These are phyloP conservation scores for Penicillium desertorum DNA, from an alignment of 495 filamentous ascomycete genomes.

Conservation along the genomic window DNA sequence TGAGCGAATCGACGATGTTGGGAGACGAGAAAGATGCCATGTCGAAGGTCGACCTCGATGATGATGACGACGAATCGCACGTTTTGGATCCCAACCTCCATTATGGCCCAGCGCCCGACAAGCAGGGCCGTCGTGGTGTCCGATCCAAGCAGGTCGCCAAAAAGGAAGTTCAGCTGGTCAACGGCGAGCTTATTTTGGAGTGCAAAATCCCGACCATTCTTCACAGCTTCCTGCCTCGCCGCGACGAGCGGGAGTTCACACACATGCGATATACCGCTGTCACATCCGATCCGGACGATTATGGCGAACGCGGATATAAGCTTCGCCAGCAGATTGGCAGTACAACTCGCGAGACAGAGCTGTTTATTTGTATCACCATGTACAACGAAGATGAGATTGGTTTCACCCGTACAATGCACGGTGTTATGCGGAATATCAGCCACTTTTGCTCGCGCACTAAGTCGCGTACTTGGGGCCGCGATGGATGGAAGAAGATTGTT, in stretches of 20 bases:
- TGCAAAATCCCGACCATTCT: conserved; percentile 99
- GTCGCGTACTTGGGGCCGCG: conserved; percentile 92
- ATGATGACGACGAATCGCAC: conserved; percentile 36
- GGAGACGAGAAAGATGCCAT: conserved; percentile 53
- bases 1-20: conserved; percentile 62
- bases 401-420: conserved; percentile 98
- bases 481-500: conserved; percentile 99
- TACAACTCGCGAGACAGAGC: conserved; percentile 88
- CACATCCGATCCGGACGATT: conserved; percentile 97
- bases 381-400: conserved; percentile 96
- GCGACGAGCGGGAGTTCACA: conserved; percentile 94
- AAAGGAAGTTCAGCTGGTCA: conserved; percentile 93
- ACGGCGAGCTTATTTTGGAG: conserved; percentile 95
- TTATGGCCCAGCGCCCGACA: conserved; percentile 84
- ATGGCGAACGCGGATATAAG: conserved; percentile 82
- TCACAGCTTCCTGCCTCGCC: conserved; percentile 87
- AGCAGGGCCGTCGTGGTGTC: conserved; percentile 81
- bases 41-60: conserved; percentile 45
- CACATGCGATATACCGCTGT: conserved; percentile 99
- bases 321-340: conserved; percentile 90
- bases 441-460: conserved; percentile 94
- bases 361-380: conserved; percentile 99
- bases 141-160: conserved; percentile 84
- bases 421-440: conserved; percentile 95
- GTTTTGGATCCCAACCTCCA: conserved; percentile 54